Percentiles rank a stretch among this genome's conserved stretches.
phyloP scores from a whole-genome alignment of 2,329 filamentous ascomycete species.

The Xylaria sp. region DNA sequence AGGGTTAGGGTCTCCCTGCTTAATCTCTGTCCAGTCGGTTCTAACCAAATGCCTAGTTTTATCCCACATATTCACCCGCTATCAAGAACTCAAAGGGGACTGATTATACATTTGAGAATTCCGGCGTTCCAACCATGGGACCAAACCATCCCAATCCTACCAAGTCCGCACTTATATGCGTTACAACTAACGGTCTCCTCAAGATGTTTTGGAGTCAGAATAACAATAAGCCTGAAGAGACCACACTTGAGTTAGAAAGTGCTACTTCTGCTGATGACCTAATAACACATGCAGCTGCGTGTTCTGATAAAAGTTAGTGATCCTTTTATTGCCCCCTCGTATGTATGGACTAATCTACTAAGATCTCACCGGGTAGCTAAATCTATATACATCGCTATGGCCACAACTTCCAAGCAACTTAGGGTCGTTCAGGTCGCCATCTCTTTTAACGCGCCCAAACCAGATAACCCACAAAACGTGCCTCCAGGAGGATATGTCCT shows the following conservation, averaged over 20 bases:
- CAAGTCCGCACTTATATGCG: conserved; percentile 79
- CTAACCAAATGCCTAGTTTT: conserved; percentile 51
- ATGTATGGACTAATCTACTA: conserved; percentile 18
- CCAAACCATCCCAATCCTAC: conserved; percentile 77
- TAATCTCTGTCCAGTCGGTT: neutral
- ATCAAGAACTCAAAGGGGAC: conserved; percentile 63
- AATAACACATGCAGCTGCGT: conserved; percentile 82
- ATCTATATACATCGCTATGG: conserved; percentile 71
- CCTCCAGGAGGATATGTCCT: conserved; percentile 58
- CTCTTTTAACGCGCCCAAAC: conserved; percentile 74
- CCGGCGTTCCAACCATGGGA: conserved; percentile 71
- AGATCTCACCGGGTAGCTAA: conserved; percentile 42
- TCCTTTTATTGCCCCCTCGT: conserved; percentile 4
- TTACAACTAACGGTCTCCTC: conserved; percentile 78
- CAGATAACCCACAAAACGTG: conserved; percentile 62
- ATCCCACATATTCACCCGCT: conserved; percentile 68
- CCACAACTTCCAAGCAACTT: conserved; percentile 76
- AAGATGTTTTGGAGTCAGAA: conserved; percentile 82
- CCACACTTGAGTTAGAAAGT: conserved; percentile 77
- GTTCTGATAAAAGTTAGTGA: conserved; percentile 75
- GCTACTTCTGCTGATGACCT: conserved; percentile 76
- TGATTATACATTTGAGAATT: conserved; percentile 76
- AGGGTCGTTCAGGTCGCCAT: conserved; percentile 78
- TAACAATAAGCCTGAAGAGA: conserved; percentile 76
- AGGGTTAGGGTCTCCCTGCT: conserved; percentile 46